These are phyloP conservation scores for Penicillium oxalicum DNA, from an alignment of 2,329 filamentous ascomycete species.

Conservation along the genomic window DNA sequence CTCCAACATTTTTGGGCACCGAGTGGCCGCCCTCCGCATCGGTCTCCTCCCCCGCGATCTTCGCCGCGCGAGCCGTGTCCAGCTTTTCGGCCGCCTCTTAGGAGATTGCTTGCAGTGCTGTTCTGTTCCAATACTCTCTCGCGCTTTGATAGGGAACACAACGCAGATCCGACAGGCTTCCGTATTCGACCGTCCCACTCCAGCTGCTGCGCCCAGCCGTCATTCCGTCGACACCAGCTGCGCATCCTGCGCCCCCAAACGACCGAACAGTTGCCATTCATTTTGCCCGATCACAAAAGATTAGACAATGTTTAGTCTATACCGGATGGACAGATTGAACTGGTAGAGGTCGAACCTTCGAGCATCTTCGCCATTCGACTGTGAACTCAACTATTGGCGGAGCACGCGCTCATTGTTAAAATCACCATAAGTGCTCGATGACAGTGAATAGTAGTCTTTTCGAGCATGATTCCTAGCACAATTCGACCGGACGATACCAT, in stretches of 20 bases:
- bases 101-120: not conserved
- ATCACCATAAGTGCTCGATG: not conserved
- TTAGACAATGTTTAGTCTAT: constrained; percentile 14
- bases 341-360: constrained; percentile 8
- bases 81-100: not conserved
- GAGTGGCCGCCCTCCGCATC: constrained; percentile 2
- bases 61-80: constrained; percentile 6
- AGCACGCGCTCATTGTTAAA: not conserved
- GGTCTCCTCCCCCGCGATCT: constrained; percentile 1
- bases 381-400: not conserved
- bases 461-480: constrained; percentile 32
- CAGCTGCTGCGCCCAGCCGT: not conserved
- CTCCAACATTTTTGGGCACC: constrained; percentile 2
- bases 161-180: not conserved
- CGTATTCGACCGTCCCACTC: not conserved
- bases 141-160: no score
- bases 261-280: not conserved
- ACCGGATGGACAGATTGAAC: constrained; percentile 1
- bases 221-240: not conserved
- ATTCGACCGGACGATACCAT: constrained; percentile 34
- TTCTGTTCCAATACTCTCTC: no score
- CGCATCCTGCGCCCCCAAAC: not conserved
- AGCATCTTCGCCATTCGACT: not conserved
- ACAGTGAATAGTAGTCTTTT: not conserved
- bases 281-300: constrained; percentile 3